These are phyloP conservation scores for Aspergillus neotritici DNA, from an alignment of 2,329 filamentous ascomycete genomes.

Conservation along the genomic window DNA sequence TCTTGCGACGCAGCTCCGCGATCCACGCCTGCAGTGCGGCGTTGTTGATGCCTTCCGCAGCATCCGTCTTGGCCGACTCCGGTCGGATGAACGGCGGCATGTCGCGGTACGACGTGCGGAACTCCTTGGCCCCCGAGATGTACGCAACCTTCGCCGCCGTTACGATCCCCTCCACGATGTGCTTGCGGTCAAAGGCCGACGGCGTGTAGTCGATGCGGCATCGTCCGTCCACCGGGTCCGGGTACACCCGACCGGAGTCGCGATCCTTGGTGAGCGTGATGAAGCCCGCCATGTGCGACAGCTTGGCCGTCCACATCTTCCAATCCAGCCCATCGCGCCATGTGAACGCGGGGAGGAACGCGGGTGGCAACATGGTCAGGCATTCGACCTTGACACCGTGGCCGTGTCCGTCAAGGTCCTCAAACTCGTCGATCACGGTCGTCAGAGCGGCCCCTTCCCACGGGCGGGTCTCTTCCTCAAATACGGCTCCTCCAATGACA, in stretches of 20 bases:
- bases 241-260: slow-evolving; percentile 67
- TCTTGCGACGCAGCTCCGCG: slow-evolving; percentile 40
- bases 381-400: slow-evolving; percentile 80
- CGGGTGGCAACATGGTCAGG: slow-evolving; percentile 66
- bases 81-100: slow-evolving; percentile 58
- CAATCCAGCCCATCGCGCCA: slow-evolving; percentile 65
- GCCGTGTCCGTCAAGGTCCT: slow-evolving; percentile 72
- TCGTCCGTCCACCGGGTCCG: slow-evolving; percentile 61
- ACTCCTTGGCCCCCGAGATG: slow-evolving; percentile 72
- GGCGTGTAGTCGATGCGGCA: slow-evolving; percentile 64
- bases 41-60: slow-evolving; percentile 48
- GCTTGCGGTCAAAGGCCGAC: slow-evolving; percentile 64
- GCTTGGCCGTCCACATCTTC: slow-evolving; percentile 65
- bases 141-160: slow-evolving; percentile 72
- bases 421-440: slow-evolving; percentile 67
- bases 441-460: slow-evolving; percentile 80
- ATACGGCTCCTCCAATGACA: slow-evolving; percentile 51
- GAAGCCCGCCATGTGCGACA: slow-evolving; percentile 64
- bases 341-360: slow-evolving; percentile 57
- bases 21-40: slow-evolving; percentile 52
- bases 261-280: slow-evolving; percentile 71
- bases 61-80: slow-evolving; percentile 17
- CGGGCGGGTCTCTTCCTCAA: slow-evolving; percentile 62
- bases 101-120: slow-evolving; percentile 60
- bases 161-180: slow-evolving; percentile 66